phyloP scores from a whole-genome alignment of 768 basidiomycete species.

The Amanita molliuscula region DNA sequence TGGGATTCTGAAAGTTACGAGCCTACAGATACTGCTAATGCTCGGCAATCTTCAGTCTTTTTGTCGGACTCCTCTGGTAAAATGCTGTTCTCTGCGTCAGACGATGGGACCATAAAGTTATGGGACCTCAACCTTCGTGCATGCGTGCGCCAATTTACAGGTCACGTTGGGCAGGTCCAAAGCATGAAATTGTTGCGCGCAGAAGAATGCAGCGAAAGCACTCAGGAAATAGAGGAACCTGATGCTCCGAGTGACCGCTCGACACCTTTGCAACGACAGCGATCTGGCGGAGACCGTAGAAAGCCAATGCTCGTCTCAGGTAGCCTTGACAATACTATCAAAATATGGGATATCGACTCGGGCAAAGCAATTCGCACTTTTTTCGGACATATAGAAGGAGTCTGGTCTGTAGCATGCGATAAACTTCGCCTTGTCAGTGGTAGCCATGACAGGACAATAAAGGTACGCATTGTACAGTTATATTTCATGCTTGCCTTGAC shows the following conservation, averaged over 20 bases:
- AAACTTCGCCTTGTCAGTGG: slow-evolving; percentile 86
- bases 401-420: slow-evolving; percentile 93
- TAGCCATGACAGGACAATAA: slow-evolving; percentile 95
- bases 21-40: neutral
- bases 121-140: slow-evolving; percentile 83
- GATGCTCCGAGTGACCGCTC: neutral
- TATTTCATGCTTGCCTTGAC: slow-evolving; percentile 7
- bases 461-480: slow-evolving; percentile 40
- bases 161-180: slow-evolving; percentile 94
- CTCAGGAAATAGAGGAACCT: slow-evolving; percentile 8
- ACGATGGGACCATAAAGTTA: slow-evolving; percentile 86
- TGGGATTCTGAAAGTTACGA: slow-evolving; percentile 60
- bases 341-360: slow-evolving; percentile 89
- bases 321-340: slow-evolving; percentile 91
- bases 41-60: neutral
- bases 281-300: slow-evolving; percentile 19
- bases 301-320: slow-evolving; percentile 80
- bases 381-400: slow-evolving; percentile 97
- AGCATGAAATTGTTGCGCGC: slow-evolving; percentile 71
- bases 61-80: slow-evolving; percentile 39
- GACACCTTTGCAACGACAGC: neutral
- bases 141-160: slow-evolving; percentile 76
- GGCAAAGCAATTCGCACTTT: slow-evolving; percentile 71
- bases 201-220: slow-evolving; percentile 37
- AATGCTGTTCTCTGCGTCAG: slow-evolving; percentile 95